Base-by-base conservation (phyloP, 1,284 basidiomycete genomes). In the Fomitopsis palustris region DNA sequence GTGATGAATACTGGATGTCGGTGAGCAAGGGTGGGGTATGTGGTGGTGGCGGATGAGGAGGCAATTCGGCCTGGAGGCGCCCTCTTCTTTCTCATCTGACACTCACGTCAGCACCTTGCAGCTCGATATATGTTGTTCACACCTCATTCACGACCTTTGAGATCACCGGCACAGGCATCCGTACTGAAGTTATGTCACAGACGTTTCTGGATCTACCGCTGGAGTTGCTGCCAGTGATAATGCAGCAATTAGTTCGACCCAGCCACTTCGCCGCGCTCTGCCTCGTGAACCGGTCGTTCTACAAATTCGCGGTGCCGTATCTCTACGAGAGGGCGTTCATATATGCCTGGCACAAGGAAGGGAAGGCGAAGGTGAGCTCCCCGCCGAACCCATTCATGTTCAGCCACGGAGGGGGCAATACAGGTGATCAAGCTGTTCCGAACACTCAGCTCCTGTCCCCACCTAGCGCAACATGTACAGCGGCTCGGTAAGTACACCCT, bases 261-360 rank as follows among this genome's bases (percentile, higher is more conserved):
- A 77, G 78, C 27, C 80, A 87, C 67, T 69, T 88, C 21, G 77
- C 78, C 4, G 60, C 67, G 0, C 65, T 78, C 10, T 86, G 82
- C 66, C 79, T 84, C 3, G 85, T 90, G 21, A 84, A 79, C 69
- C 79, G 74, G 54, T 60, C 71, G 1, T 88, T 89, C 64, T 72
- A 81, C 61, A 53, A 61, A 1, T 84, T 84, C 64, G 77, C 81
- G 0, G 70, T 75, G 0, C 74, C 78, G 14, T 62, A 71, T 23
- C 73, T 91, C 19, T 91, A 90, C 63, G 73, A 78, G 27, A 75
- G 77, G 14, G 75, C 83, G 16, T 78, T 76, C 53, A 83, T 90
- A 52, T 86, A 84, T 69, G 78, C 86, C 17, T 89, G 87, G 88
- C 81, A 89, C 56, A 84, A 77, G 61, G 77, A 84, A 37, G 78